A percentile compares a stretch with the other conserved stretches of the same genome.
These are phyloP conservation scores for Pseudomicrostroma phylloplanum DNA, from an alignment of 1,284 basidiomycete genomes.

Conservation along the genomic window DNA sequence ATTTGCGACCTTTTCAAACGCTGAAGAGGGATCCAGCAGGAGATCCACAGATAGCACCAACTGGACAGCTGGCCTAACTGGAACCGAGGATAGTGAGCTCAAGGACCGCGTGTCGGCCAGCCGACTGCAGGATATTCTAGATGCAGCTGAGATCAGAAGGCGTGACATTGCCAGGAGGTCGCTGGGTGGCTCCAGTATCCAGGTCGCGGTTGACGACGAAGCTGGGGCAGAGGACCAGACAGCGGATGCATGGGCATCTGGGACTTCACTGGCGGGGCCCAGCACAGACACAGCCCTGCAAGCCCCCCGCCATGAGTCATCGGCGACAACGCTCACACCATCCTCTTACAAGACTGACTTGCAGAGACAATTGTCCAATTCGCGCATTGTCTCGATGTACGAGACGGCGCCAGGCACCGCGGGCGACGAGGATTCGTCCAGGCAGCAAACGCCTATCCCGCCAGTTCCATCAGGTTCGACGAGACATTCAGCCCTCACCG, in stretches of 20 bases:
- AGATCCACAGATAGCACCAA: not conserved
- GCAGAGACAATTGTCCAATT: too few species aligned
- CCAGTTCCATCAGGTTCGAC: not conserved
- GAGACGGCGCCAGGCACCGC: too few species aligned
- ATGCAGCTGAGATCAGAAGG: not conserved
- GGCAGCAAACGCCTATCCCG: too few species aligned
- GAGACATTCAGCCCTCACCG: not conserved
- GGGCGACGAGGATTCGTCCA: too few species aligned
- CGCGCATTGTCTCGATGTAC: too few species aligned
- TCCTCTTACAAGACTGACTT: too few species aligned
- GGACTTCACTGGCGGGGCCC: too few species aligned
- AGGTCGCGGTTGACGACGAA: too few species aligned
- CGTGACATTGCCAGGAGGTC: not conserved
- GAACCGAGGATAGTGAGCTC: not conserved
- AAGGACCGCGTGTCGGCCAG: not conserved
- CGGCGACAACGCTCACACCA: too few species aligned
- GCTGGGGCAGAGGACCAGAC: not conserved
- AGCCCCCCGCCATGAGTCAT: too few species aligned
- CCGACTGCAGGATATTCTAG: not conserved
- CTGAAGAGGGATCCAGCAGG: not conserved
- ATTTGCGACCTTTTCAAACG: not conserved
- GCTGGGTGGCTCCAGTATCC: too few species aligned
- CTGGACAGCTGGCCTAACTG: not conserved
- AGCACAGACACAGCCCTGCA: too few species aligned
- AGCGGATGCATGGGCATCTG: not conserved